Percentiles rank a stretch among this genome's conserved stretches.
These are phyloP conservation scores for Lactarius indigo DNA, from an alignment of 768 basidiomycete genomes.

Conservation along the genomic window DNA sequence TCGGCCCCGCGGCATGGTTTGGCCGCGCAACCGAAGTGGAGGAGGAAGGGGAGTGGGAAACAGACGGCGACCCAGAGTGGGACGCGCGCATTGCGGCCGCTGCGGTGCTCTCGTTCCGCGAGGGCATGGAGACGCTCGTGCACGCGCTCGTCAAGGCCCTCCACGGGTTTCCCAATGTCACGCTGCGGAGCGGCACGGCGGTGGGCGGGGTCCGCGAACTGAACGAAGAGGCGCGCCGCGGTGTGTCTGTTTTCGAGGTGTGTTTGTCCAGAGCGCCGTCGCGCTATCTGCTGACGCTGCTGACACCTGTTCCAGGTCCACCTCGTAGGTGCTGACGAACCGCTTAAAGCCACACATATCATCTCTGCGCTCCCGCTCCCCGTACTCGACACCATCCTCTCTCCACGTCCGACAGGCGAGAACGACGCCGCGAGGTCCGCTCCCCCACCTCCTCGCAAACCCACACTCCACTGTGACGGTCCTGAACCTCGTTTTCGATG, in stretches of 20 bases:
- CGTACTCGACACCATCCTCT: slow-evolving; percentile 44
- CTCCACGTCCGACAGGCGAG: no score
- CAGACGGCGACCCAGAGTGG: slow-evolving; percentile 37
- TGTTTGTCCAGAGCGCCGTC: not conserved
- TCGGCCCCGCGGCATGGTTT: slow-evolving; percentile 32
- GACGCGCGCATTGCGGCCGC: slow-evolving; percentile 47
- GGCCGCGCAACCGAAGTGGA: slow-evolving; percentile 11
- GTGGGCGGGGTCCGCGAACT: slow-evolving; percentile 37
- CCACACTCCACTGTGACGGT: slow-evolving; percentile 80
- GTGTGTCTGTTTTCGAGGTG: slow-evolving; percentile 45
- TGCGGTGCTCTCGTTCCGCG: slow-evolving; percentile 77
- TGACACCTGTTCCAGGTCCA: not conserved
- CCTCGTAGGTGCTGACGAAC: slow-evolving; percentile 28
- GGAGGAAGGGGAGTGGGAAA: slow-evolving; percentile 36
- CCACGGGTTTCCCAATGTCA: slow-evolving; percentile 50
- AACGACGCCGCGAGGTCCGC: slow-evolving; percentile 29
- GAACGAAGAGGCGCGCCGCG: slow-evolving; percentile 23
- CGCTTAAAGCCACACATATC: slow-evolving; percentile 54
- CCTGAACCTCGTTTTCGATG: slow-evolving; percentile 80
- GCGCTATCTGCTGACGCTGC: no score
- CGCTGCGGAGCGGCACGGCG: slow-evolving; percentile 44
- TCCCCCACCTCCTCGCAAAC: slow-evolving; percentile 70
- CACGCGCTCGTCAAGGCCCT: slow-evolving; percentile 51
- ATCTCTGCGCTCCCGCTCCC: slow-evolving; percentile 76
- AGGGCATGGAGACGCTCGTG: slow-evolving; percentile 71